phyloP scores from a whole-genome alignment of 148 eudicot species.

The Pouteria glomerata region DNA sequence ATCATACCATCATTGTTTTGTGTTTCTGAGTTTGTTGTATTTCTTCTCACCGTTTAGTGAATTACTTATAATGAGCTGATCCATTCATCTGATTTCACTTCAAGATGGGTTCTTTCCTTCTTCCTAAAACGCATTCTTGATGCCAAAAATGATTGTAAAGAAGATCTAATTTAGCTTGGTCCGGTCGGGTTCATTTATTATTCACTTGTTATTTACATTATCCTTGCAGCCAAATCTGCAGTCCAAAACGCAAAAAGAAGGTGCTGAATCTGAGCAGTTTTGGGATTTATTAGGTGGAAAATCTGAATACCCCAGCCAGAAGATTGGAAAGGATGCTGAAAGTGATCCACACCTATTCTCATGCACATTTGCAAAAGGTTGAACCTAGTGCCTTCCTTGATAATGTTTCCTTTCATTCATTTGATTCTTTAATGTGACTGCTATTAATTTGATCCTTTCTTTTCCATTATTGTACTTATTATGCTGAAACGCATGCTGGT shows the following conservation, averaged over 20 bases:
- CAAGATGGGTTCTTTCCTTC: background rate
- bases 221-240: constrained; percentile 81
- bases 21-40: background rate
- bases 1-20: background rate
- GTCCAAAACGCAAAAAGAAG: constrained; percentile 78
- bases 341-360: constrained; percentile 89
- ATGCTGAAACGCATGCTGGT: constrained; percentile 21
- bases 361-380: constrained; percentile 72
- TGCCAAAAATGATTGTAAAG: background rate
- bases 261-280: constrained; percentile 74
- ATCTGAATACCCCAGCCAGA: constrained; percentile 76
- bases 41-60: background rate
- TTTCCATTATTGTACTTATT: constrained; percentile 21
- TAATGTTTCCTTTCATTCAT: constrained; percentile 1
- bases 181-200: background rate
- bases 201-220: constrained; percentile 10
- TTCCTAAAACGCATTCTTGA: background rate
- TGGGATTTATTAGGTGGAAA: constrained; percentile 88
- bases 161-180: background rate
- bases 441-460: constrained; percentile 27
- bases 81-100: background rate
- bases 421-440: background rate
- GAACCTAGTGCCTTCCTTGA: background rate
- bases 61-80: constrained; percentile 3
- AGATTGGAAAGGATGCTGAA: constrained; percentile 61